Conservation (phyloP, 345 rosid genomes). For the Eucalyptus curtisii region DNA sequence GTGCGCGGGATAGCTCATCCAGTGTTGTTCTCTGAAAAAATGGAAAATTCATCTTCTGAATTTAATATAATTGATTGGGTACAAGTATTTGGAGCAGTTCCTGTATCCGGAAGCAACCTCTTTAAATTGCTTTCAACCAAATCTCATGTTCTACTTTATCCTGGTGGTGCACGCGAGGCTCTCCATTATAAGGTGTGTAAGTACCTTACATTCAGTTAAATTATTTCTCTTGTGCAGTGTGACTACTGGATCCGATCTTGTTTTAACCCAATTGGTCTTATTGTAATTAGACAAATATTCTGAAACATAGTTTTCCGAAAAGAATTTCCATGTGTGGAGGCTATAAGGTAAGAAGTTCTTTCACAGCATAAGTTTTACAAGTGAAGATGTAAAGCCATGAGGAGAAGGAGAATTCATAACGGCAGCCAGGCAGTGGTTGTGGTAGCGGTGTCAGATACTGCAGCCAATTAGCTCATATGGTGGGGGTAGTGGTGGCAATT, state of each 20-base stretch:
- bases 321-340: neutral
- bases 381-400: neutral
- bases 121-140: slow-evolving; percentile 54
- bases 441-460: neutral
- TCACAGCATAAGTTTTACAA: neutral
- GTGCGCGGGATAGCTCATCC: slow-evolving; percentile 80
- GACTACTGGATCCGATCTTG: neutral
- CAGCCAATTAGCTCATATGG: neutral
- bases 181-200: slow-evolving; percentile 55
- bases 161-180: slow-evolving; percentile 88
- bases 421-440: neutral
- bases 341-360: neutral
- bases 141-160: slow-evolving; percentile 73
- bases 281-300: neutral
- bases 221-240: neutral
- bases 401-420: neutral
- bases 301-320: neutral
- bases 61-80: slow-evolving; percentile 30
- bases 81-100: slow-evolving; percentile 72
- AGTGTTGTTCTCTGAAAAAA: slow-evolving; percentile 10
- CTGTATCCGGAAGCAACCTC: slow-evolving; percentile 52
- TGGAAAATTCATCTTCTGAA: neutral
- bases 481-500: neutral
- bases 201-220: neutral
- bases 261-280: neutral